These are phyloP conservation scores for Cicer arietinum DNA, from an alignment of 306 rosid genomes.

Conservation along the genomic window DNA sequence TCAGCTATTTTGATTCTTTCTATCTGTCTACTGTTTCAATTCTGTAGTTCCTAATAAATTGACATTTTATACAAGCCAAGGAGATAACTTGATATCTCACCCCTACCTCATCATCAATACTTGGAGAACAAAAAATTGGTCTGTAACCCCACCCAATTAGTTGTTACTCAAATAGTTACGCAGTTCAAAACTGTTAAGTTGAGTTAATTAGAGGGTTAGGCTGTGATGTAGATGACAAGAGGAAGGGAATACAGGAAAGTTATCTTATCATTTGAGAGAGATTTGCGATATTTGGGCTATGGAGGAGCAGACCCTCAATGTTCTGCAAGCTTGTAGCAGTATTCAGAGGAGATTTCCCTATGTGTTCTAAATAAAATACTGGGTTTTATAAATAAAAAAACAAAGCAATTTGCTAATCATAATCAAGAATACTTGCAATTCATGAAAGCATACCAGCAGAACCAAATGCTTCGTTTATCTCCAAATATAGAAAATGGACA, in stretches of 20 bases:
- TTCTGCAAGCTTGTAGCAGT: neutral
- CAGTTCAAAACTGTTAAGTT: neutral
- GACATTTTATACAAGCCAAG: constrained; percentile 9
- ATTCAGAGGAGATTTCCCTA: neutral
- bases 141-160: neutral
- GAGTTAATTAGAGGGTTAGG: neutral
- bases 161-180: constrained; percentile 1
- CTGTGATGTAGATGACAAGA: neutral
- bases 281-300: neutral
- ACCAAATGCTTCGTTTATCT: constrained; percentile 92
- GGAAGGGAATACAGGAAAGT: neutral
- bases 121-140: neutral
- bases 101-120: neutral
- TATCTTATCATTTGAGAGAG: constrained; percentile 5
- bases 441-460: constrained; percentile 74
- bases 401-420: constrained; percentile 29
- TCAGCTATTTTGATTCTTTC: neutral
- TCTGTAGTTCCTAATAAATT: neutral
- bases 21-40: neutral
- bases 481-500: constrained; percentile 85
- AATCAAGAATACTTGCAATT: constrained; percentile 39
- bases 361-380: neutral
- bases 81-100: constrained; percentile 4
- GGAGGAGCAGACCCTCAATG: neutral
- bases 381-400: constrained; percentile 22